Evolutionary conservation across 768 basidiomycete genomes (phyloP).

Genomic region (Amanita molliuscula): DNA sequence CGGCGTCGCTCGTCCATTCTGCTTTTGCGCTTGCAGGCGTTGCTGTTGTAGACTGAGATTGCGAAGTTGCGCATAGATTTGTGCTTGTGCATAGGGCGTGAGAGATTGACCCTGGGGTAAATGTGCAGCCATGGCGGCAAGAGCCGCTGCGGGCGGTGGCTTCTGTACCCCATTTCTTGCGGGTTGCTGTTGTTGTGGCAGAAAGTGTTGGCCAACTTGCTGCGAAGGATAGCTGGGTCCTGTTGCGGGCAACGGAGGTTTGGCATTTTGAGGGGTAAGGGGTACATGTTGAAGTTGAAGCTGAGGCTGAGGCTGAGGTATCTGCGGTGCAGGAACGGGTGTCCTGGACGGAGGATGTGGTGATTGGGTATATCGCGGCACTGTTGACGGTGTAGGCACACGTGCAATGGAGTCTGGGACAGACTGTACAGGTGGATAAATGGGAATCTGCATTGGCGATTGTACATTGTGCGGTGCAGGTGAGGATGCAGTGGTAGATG

Average conservation of each 20-base stretch:
- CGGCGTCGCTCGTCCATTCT: slow-evolving; percentile 4
- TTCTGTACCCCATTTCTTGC: slow-evolving; percentile 4
- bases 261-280: slow-evolving; percentile 2
- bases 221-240: slow-evolving; percentile 5
- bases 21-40: slow-evolving; percentile 1
- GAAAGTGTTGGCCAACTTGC: slow-evolving; percentile 7
- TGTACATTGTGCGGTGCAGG: slow-evolving; percentile 12
- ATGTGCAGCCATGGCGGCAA: slow-evolving; percentile 2
- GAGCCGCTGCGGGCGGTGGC: neutral
- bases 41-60: slow-evolving; percentile 2
- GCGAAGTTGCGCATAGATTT: neutral
- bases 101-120: neutral
- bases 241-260: slow-evolving; percentile 5
- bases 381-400: slow-evolving; percentile 4
- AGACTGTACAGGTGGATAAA: neutral
- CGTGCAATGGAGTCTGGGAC: slow-evolving; percentile 1
- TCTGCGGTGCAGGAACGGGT: slow-evolving; percentile 11
- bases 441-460: slow-evolving; percentile 8
- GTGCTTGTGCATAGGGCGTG: neutral
- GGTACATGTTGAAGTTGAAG: neutral
- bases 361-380: slow-evolving; percentile 7
- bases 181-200: slow-evolving; percentile 2
- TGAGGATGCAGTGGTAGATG: slow-evolving; percentile 16
- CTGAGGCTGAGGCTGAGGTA: slow-evolving; percentile 12
- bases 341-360: slow-evolving; percentile 14